These are phyloP conservation scores for Xylaria palmicola DNA, from an alignment of 495 filamentous ascomycete genomes.

Conservation along the genomic window DNA sequence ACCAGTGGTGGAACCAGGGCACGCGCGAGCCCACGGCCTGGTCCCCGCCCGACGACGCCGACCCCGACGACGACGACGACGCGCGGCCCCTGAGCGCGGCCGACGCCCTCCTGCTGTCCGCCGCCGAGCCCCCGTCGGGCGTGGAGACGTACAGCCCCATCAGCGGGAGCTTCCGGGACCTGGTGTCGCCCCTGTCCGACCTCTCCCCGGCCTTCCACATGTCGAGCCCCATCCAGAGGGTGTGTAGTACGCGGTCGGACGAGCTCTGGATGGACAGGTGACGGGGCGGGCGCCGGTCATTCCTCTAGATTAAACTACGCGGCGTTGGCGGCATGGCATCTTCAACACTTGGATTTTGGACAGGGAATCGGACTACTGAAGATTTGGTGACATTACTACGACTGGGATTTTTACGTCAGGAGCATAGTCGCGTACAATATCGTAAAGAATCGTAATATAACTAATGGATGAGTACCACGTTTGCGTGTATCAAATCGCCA, in stretches of 20 bases:
- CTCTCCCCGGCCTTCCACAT: neutral
- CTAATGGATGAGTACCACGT: no score
- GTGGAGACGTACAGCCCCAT: slow-evolving; percentile 5
- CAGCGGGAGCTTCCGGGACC: neutral
- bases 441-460: neutral
- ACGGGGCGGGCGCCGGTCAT: neutral
- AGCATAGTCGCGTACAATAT: no score
- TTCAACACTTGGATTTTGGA: neutral
- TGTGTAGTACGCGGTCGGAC: neutral
- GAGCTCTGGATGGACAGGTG: slow-evolving; percentile 13
- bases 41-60: slow-evolving; percentile 13
- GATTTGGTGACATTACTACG: neutral
- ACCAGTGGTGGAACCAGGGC: slow-evolving; percentile 52
- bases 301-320: neutral
- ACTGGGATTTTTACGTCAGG: neutral
- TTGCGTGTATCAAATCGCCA: no score
- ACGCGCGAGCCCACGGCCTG: slow-evolving; percentile 24
- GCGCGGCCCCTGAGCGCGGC: slow-evolving; percentile 10
- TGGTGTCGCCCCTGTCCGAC: slow-evolving; percentile 16
- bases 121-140: slow-evolving; percentile 19
- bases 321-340: neutral
- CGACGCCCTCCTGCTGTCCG: slow-evolving; percentile 22
- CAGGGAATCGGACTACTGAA: neutral
- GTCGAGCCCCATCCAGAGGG: neutral
- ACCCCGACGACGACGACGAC: slow-evolving; percentile 6